These are phyloP conservation scores for Penicillium polonicum DNA, from an alignment of 2,329 filamentous ascomycete species.

Conservation along the genomic window DNA sequence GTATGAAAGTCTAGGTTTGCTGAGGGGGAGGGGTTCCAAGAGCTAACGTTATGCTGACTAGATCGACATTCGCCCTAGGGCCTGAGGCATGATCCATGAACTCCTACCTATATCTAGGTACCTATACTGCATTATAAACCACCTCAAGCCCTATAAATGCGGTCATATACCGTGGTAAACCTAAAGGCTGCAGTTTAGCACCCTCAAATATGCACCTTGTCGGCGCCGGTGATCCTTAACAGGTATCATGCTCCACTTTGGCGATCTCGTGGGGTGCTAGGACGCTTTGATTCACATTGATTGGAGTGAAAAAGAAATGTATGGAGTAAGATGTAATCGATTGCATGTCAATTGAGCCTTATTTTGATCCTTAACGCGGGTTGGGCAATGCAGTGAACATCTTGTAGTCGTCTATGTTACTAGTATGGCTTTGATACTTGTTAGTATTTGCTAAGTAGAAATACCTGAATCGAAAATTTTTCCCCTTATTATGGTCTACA, in stretches of 20 bases:
- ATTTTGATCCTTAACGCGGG: not conserved
- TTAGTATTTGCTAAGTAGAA: no score
- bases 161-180: no score
- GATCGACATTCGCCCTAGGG: not conserved
- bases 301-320: not conserved
- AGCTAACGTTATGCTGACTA: not conserved
- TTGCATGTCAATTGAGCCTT: not conserved
- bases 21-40: not conserved
- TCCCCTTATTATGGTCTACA: no score
- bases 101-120: not conserved
- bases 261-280: slow-evolving; percentile 8
- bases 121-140: no score
- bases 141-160: no score
- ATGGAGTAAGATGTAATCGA: not conserved
- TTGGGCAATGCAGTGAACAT: not conserved
- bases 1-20: not conserved
- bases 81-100: not conserved
- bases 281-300: not conserved
- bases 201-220: not conserved
- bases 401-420: no score
- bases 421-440: not conserved
- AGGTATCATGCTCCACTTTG: slow-evolving; percentile 3
- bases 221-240: not conserved
- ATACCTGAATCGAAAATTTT: no score
- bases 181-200: not conserved